Evolutionary conservation across 208 protist species (phyloP).

Genomic region (Leishmania amazonensis): DNA sequence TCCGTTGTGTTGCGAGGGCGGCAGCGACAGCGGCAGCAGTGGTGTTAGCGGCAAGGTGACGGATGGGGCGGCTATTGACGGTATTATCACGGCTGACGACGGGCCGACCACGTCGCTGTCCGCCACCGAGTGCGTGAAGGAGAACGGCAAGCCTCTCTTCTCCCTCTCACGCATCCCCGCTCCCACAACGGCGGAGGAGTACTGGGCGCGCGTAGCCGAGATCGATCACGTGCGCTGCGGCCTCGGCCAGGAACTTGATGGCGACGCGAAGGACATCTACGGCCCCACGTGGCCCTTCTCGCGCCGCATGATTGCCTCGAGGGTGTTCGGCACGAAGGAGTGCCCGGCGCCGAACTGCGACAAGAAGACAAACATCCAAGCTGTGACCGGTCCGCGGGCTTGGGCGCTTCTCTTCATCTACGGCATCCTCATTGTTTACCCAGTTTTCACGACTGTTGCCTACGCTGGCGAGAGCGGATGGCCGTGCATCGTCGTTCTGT

Average conservation of each 20-base stretch:
- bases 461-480: constrained; percentile 26
- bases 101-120: not conserved
- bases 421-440: constrained; percentile 25
- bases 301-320: constrained; percentile 23
- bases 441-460: constrained; percentile 33
- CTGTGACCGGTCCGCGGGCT: constrained; percentile 28
- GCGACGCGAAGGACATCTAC: constrained; percentile 37
- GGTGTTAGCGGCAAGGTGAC: not conserved
- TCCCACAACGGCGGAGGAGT: constrained; percentile 43
- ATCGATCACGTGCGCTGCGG: constrained; percentile 42
- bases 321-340: constrained; percentile 10
- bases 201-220: constrained; percentile 26
- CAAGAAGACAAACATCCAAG: constrained; percentile 21
- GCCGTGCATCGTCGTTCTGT: constrained; percentile 32
- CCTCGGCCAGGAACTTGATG: constrained; percentile 38
- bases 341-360: constrained; percentile 37
- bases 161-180: constrained; percentile 18
- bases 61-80: not conserved
- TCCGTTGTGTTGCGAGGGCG: not conserved
- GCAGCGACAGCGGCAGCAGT: not conserved
- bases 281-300: constrained; percentile 44
- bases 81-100: not conserved
- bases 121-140: not conserved
- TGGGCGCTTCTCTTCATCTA: constrained; percentile 32
- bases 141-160: constrained; percentile 5